Percentiles rank a stretch among this genome's conserved stretches.
phyloP scores from a whole-genome alignment of 768 basidiomycete species.

The Lentinus brumalis region DNA sequence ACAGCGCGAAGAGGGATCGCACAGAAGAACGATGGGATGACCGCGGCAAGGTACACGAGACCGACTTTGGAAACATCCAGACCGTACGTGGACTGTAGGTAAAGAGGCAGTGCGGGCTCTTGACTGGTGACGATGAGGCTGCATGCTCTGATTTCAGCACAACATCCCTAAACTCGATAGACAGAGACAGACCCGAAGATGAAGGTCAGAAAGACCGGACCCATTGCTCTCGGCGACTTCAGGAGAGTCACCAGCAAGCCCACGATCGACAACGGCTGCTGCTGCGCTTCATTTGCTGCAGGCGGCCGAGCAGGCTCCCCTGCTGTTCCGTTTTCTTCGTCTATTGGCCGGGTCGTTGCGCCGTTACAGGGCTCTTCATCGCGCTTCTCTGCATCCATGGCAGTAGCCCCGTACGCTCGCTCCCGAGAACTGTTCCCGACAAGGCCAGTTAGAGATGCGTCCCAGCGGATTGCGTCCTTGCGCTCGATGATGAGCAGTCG shows the following conservation, averaged over 20 bases:
- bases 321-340: not conserved
- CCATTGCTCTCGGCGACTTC: slow-evolving; percentile 30
- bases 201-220: slow-evolving; percentile 31
- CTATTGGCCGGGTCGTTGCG: not conserved
- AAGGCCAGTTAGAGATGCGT: slow-evolving; percentile 25
- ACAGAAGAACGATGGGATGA: slow-evolving; percentile 69
- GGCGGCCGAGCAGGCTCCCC: not conserved
- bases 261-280: slow-evolving; percentile 16
- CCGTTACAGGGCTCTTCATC: not conserved
- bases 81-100: slow-evolving; percentile 35
- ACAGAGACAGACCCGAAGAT: slow-evolving; percentile 36
- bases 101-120: slow-evolving; percentile 40
- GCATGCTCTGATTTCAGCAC: not conserved
- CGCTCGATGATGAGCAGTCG: slow-evolving; percentile 42
- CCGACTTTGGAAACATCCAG: slow-evolving; percentile 50
- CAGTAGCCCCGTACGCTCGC: slow-evolving; percentile 4
- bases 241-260: slow-evolving; percentile 27
- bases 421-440: slow-evolving; percentile 1
- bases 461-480: slow-evolving; percentile 35
- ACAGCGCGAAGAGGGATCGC: slow-evolving; percentile 21
- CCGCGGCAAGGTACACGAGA: slow-evolving; percentile 64
- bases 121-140: slow-evolving; percentile 24
- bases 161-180: not conserved
- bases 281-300: not conserved
- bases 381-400: slow-evolving; percentile 1